Percentiles rank a stretch among this genome's conserved stretches.
These are phyloP conservation scores for Scheffersomyces cryptocercus DNA, from an alignment of 1,139 yeast species.

Conservation along the genomic window DNA sequence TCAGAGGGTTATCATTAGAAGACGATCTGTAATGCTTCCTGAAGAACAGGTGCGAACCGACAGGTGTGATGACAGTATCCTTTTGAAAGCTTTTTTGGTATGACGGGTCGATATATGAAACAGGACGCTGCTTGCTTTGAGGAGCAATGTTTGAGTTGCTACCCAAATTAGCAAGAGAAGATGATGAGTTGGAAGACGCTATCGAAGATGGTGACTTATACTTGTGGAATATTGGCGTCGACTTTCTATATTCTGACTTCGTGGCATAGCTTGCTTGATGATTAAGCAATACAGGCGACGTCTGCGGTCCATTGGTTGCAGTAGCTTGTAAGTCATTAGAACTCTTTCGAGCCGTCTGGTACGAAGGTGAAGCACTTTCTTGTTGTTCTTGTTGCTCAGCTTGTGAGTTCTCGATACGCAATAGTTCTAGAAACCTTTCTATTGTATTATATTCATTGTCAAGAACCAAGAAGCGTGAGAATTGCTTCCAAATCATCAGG, in stretches of 20 bases:
- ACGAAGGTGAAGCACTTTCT: no score
- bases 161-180: constrained; percentile 9
- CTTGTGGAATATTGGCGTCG: constrained; percentile 30
- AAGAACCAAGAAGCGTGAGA: constrained; percentile 34
- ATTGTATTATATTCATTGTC: constrained; percentile 51
- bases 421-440: constrained; percentile 51
- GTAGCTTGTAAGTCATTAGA: no score
- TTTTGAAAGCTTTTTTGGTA: constrained; percentile 13
- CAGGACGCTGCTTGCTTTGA: constrained; percentile 44
- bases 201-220: constrained; percentile 17
- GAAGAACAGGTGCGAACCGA: constrained; percentile 54
- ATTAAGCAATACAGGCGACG: constrained; percentile 12
- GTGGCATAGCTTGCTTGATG: background rate
- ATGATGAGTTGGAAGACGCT: constrained; percentile 19
- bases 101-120: constrained; percentile 52
- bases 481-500: constrained; percentile 51
- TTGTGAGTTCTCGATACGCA: constrained; percentile 23
- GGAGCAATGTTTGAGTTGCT: constrained; percentile 7
- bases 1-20: constrained; percentile 54
- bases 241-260: constrained; percentile 33
- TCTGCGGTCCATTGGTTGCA: constrained; percentile 17
- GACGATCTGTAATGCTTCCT: constrained; percentile 59
- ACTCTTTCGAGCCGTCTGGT: no score
- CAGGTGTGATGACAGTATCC: constrained; percentile 23
- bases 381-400: background rate